Evolutionary conservation across 306 rosid genomes (phyloP).

Genomic region (Canavalia gladiata): DNA sequence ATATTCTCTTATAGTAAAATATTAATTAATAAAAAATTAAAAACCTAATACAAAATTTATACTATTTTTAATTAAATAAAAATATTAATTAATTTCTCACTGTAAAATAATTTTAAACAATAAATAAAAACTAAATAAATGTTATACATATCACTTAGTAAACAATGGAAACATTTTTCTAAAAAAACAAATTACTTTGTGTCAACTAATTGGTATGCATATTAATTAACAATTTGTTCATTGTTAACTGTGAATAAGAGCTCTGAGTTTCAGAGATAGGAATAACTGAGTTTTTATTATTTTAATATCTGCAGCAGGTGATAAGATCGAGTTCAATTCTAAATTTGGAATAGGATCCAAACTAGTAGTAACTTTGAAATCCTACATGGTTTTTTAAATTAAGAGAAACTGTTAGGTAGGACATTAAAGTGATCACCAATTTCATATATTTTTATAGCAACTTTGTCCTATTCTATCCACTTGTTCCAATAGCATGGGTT

Average conservation of each 20-base stretch:
- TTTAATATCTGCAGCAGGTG: slow-evolving; percentile 30
- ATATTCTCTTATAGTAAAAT: too few relatives aligned
- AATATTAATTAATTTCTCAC: too few relatives aligned
- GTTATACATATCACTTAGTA: too few relatives aligned
- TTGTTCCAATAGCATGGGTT: slow-evolving; percentile 28
- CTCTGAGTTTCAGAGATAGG: neutral
- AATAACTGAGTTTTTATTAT: neutral
- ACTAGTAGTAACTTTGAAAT: slow-evolving; percentile 22
- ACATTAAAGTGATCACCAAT: slow-evolving; percentile 14
- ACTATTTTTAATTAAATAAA: too few relatives aligned
- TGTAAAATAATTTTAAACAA: too few relatives aligned
- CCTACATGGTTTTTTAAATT: slow-evolving; percentile 15
- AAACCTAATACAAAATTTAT: too few relatives aligned
- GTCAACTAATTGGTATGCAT: neutral
- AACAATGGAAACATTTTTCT: too few relatives aligned
- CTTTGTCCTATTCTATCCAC: slow-evolving; percentile 37
- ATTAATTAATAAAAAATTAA: too few relatives aligned
- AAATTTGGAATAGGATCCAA: slow-evolving; percentile 33
- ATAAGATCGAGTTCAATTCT: slow-evolving; percentile 34
- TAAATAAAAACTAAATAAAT: too few relatives aligned
- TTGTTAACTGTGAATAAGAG: neutral
- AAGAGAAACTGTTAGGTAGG: slow-evolving; percentile 35
- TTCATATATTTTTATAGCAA: neutral
- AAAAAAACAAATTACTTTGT: neutral
- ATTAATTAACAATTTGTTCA: neutral